Base-by-base conservation (phyloP, 1,284 basidiomycete genomes). In the Abortiporus biennis region DNA sequence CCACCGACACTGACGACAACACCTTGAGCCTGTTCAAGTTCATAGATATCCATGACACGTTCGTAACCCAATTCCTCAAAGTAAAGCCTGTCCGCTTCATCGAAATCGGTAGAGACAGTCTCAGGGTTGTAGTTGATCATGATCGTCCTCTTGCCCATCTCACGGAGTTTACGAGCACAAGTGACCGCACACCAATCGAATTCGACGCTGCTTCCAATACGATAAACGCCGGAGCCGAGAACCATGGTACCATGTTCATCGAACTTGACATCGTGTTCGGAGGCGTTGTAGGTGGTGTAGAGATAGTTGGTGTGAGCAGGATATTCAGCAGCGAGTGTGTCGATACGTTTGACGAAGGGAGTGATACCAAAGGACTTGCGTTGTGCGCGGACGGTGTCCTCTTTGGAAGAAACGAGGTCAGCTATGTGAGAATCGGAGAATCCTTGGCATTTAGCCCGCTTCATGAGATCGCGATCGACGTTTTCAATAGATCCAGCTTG, bases 51-150 rank as follows among this genome's bases (percentile, higher is more conserved):
- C 94, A 99, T 97, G 47, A 99, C 94, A 42, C 94, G 83, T 68
- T 99, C 96, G 65, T 82, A 98, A 43, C 94, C 92, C 45, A 99
- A 78, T 64, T 98, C 95, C 65, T 99, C 96, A 60, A 99, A 99
- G 76, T 99, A 99, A 41, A 99, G 71, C 46, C 96, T 75, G 59
- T 99, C 95, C 16, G 96, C 96, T 71, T 99, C 96, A 61, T 99
- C 96, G 64, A 95, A 99, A 65, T 99, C 96, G 45, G 96, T 99
- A 4, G 92, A 96, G 44, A 99, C 96, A 3, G 96, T 99, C 69
- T 99, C 96, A 13, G 95, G 96, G 68, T 99, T 99, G 70, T 99
- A 99, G 74, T 99, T 99, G 77, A 99, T 78, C 95, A 99, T 99
- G 70, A 99, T 85, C 33, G 96, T 98, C 70, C 84, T 81, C 67